Evolutionary conservation across 2,329 filamentous ascomycete species (phyloP), one percentile per base, ranked within the genome.

Genomic region (Colletotrichum sp.): DNA sequence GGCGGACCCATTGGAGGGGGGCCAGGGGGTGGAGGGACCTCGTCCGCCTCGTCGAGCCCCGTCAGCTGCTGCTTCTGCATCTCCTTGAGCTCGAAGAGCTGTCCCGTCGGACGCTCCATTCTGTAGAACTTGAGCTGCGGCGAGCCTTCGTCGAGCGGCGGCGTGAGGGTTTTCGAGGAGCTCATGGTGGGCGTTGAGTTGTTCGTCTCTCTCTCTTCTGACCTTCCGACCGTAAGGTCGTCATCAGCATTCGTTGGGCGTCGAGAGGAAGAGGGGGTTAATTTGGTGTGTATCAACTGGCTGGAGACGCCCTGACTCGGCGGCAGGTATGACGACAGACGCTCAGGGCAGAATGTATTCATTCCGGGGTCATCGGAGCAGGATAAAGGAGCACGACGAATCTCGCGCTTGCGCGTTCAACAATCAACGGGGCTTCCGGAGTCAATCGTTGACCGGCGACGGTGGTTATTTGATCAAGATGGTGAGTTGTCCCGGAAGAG

Each of bases 61-160:
- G 49, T 13, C 22, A 69, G 69, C 57, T 75, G 69, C 32, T 34
- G 36, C 32, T 69, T 76, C 63, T 69, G 69, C 39, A 72, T 9
- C 15, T 49, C 73, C 57, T 72, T 65, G 12, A 76, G 69, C 25
- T 76, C 73, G 25, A 72, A 66, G 63, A 76, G 69, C 64, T 72
- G 73, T 27, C 71, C 34, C 3, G 44, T 66, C 32, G 69, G 57
- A 32, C 73, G 69, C 19, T 72, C 63, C 69, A 59, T 72, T 36
- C 29, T 34, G n/a, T 63, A 63, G 19, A 63, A 22, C 55, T 69
- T 62, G 34, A 52, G 63, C 36, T 30, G n/a, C 16, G 55, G 68
- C 27, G 67, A 63, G 59, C 59, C 68, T 30, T 70, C 57, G 19
- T 63, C 68, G n/a, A 63, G 68, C 12, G 36, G 57, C 49, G 57